Conservation (phyloP, 1,284 basidiomycete species). For the Pholiota adiposa region DNA sequence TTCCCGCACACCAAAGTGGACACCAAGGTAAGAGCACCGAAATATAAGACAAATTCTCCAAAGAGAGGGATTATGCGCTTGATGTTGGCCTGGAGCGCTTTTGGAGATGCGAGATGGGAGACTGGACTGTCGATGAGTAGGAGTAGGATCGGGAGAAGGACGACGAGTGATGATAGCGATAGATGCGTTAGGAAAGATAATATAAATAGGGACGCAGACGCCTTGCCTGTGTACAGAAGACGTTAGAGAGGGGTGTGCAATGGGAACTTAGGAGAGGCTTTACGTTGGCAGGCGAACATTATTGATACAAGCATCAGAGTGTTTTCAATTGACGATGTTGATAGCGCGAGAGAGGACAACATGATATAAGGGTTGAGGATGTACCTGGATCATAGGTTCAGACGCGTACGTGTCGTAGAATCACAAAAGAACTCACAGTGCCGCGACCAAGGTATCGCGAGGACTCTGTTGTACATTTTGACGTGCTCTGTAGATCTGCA, state of each 20-base stretch:
- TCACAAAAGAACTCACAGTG: constrained; percentile 52
- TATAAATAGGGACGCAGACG: constrained; percentile 59
- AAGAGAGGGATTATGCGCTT: constrained; percentile 42
- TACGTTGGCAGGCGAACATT: constrained; percentile 76
- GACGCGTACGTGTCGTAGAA: background rate
- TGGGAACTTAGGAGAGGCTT: background rate
- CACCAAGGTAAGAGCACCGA: constrained; percentile 46
- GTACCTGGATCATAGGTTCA: constrained; percentile 53
- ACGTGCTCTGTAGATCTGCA: constrained; percentile 68
- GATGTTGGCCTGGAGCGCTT: constrained; percentile 42
- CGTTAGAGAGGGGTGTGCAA: background rate
- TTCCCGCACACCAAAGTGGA: constrained; percentile 62
- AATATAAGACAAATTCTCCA: constrained; percentile 56
- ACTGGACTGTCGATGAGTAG: constrained; percentile 62
- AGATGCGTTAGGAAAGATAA: constrained; percentile 75
- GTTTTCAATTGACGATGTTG: constrained; percentile 83
- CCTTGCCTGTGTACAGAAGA: constrained; percentile 45
- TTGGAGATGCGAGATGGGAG: constrained; percentile 68
- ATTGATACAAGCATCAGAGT: constrained; percentile 68
- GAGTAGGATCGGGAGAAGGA: constrained; percentile 72
- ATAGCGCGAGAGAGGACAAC: constrained; percentile 78
- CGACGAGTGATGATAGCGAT: constrained; percentile 71
- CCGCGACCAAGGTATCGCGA: constrained; percentile 62
- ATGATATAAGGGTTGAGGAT: constrained; percentile 90
- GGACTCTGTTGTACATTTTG: constrained; percentile 48